Conservation (phyloP, 208 protist genomes). For the Trypanosoma lewisi region DNA sequence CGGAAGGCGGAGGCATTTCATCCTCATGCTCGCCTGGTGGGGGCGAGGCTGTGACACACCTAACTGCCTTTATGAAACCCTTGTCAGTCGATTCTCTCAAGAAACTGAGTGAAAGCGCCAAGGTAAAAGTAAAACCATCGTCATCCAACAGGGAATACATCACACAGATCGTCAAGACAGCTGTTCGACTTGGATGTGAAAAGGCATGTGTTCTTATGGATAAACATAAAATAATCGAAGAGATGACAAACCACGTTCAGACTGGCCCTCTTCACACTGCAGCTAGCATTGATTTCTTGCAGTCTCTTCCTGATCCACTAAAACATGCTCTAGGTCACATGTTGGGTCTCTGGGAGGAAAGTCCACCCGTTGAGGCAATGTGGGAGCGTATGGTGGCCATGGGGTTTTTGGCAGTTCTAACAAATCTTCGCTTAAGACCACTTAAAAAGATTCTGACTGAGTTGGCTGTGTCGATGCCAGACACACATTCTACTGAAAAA, state of each 20-base stretch:
- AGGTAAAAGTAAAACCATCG: constrained; percentile 81
- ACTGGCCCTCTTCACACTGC: constrained; percentile 69
- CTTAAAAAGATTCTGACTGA: constrained; percentile 87
- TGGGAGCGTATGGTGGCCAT: constrained; percentile 91
- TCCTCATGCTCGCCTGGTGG: constrained; percentile 39
- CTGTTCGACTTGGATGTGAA: constrained; percentile 81
- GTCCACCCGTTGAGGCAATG: constrained; percentile 81
- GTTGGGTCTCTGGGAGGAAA: constrained; percentile 74
- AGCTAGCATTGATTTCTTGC: constrained; percentile 83
- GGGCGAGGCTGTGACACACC: constrained; percentile 61
- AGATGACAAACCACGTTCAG: constrained; percentile 78
- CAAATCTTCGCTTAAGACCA: constrained; percentile 85
- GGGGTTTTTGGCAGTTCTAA: constrained; percentile 85
- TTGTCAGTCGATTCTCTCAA: constrained; percentile 89
- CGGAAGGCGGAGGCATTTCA: constrained; percentile 27
- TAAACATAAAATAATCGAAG: constrained; percentile 89
- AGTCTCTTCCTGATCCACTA: constrained; percentile 76
- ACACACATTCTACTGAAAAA: constrained; percentile 87
- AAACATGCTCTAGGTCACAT: constrained; percentile 69
- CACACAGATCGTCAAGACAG: constrained; percentile 82
- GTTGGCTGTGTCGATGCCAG: constrained; percentile 62
- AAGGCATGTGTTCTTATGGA: constrained; percentile 88
- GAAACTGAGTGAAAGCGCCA: constrained; percentile 87
- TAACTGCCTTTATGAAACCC: constrained; percentile 81
- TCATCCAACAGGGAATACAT: constrained; percentile 78